Conservation (phyloP, 139 green algal genomes). For the Microglena sp. region DNA sequence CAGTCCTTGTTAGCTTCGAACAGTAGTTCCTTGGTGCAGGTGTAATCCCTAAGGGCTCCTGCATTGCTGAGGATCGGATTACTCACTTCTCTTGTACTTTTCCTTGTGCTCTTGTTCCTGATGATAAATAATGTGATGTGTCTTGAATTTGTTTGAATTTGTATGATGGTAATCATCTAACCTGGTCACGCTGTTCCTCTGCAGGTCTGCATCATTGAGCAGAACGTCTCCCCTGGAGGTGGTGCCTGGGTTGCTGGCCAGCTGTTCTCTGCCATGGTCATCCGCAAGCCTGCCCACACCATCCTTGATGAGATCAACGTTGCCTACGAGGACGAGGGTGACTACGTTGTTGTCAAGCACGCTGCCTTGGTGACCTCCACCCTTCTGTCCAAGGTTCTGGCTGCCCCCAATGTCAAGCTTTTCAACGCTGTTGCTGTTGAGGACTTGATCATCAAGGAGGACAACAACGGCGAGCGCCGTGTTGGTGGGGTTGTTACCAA, state of each 20-base stretch:
- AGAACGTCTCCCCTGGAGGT: slow-evolving; percentile 56
- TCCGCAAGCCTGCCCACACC: slow-evolving; percentile 87
- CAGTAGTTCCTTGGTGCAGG: too few species aligned
- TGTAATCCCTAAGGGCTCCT: too few species aligned
- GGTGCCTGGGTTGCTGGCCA: slow-evolving; percentile 95
- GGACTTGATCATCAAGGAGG: slow-evolving; percentile 61
- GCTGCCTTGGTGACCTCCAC: slow-evolving; percentile 89
- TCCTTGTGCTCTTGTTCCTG: too few species aligned
- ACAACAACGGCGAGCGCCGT: slow-evolving; percentile 29
- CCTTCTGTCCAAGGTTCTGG: slow-evolving; percentile 77
- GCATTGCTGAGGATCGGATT: too few species aligned
- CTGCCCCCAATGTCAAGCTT: slow-evolving; percentile 88
- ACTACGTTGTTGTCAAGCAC: slow-evolving; percentile 95
- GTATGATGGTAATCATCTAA: too few species aligned
- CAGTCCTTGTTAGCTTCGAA: too few species aligned
- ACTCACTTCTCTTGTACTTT: too few species aligned
- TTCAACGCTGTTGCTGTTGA: slow-evolving; percentile 90
- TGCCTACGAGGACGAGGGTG: slow-evolving; percentile 84
- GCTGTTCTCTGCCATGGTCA: slow-evolving; percentile 90
- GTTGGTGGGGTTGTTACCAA: slow-evolving; percentile 93
- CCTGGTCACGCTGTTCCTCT: too few species aligned
- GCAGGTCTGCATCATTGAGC: slow-evolving; percentile 93
- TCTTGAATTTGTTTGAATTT: too few species aligned
- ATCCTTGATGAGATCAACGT: slow-evolving; percentile 79
- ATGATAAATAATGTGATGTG: too few species aligned